Base-by-base conservation (phyloP, 23 red algal species). In the Cyanidioschyzon merolae region DNA sequence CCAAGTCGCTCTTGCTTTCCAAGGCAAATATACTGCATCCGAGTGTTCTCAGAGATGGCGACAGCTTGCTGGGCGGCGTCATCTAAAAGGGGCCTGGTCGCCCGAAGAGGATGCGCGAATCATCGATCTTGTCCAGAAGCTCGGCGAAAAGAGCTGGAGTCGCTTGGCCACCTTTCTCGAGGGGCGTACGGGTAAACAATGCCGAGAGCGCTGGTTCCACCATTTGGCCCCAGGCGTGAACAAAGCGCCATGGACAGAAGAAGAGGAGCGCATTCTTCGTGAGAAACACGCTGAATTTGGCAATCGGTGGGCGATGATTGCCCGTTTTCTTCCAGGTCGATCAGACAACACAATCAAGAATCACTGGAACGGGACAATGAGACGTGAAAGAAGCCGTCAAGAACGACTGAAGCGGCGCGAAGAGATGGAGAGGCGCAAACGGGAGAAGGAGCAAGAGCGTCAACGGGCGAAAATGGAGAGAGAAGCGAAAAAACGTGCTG, bases 301-400 rank as follows among this genome's bases (percentile, higher is more conserved):
- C 58, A 98, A 98, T 83, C 86, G 84, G 31, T 98, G 94, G 94
- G 88, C 88, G 18, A 40, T 84, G 25, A 89, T 98, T 67, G 88
- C 88, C 37, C 88, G 89, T 38, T 87, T 79, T 38, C 79, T 98
- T 39, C 94, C 94, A 38, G 94, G 94, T 38, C 58, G 94, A 31
- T 89, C 87, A 18, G 94, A 98, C 79, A 98, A 98, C 41, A 82
- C 88, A 21, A 90, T 98, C 78, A 98, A 98, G 63, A 98, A 98
- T 50, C 94, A 98, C 54, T 98, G 87, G 76, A 98, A 98, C 58
- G 83, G 87, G 2, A 87, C 80, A 0, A 74, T 80, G 45, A 54
- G 45, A 54, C 45, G 45, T 54, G 45, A 54, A 54, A 7, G 45
- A 54, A 54, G 45, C 21, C 45, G 45, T 54, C 45, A 54, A 21